These are phyloP conservation scores for Clavariopsis aquatica DNA, from an alignment of 495 filamentous ascomycete genomes.

Conservation along the genomic window DNA sequence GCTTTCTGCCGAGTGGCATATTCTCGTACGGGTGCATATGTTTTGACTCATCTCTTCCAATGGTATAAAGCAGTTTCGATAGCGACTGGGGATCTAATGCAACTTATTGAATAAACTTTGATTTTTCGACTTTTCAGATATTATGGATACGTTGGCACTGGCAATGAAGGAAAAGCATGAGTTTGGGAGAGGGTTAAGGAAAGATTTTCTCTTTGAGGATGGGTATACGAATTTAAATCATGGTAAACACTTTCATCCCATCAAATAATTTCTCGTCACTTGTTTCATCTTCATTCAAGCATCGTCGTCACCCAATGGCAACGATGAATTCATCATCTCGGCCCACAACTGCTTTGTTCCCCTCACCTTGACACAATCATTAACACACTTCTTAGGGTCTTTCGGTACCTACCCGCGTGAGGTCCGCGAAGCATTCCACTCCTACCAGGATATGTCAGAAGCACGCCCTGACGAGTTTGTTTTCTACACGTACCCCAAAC, in stretches of 20 bases:
- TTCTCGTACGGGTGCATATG: neutral
- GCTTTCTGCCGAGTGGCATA: constrained; percentile 2
- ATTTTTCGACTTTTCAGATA: constrained; percentile 2
- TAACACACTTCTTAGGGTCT: constrained; percentile 57
- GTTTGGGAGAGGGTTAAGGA: constrained; percentile 63
- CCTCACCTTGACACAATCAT: constrained; percentile 25
- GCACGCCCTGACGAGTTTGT: constrained; percentile 70
- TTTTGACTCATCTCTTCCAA: constrained; percentile 6
- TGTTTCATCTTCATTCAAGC: neutral
- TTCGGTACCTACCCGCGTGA: constrained; percentile 72
- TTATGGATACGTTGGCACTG: constrained; percentile 2
- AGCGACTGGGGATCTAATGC: too few species aligned
- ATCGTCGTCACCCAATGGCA: neutral
- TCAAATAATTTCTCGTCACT: neutral
- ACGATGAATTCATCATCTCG: too few species aligned
- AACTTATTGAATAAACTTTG: too few species aligned
- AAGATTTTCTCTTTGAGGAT: constrained; percentile 72
- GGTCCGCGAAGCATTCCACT: constrained; percentile 58
- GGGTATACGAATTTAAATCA: constrained; percentile 78
- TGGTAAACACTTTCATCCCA: constrained; percentile 52
- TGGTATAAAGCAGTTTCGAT: too few species aligned
- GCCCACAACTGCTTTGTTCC: too few species aligned
- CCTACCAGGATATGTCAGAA: constrained; percentile 64
- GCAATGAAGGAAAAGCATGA: constrained; percentile 4
- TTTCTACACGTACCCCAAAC: constrained; percentile 58